Base-by-base conservation (phyloP, 352 stramenopile genomes). In the Phytopythium helicoides region DNA sequence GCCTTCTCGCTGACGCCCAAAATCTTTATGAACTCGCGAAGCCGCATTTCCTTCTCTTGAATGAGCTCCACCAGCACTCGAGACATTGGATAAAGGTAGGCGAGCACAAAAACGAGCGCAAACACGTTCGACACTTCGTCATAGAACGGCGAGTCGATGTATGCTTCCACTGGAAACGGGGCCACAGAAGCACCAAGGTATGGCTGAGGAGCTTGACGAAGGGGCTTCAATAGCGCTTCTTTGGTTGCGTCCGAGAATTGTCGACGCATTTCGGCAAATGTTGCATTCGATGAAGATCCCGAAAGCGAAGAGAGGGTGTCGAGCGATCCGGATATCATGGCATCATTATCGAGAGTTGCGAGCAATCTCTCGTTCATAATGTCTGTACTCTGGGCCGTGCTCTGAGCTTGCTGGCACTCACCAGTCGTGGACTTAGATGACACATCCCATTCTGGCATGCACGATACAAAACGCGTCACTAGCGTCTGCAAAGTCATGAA, bases 1-100 rank as follows among this genome's bases (percentile, higher is more conserved):
- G 60, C 64, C 10, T 56, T 67, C 45, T 92, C 78, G 9, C 62
- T 93, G 19, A 98, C 74, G 16, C 94, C 94, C 54, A 98, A 83
- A 39, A 86, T 81, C 60, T 92, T 92, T 66, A 98, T 93, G 37
- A 79, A 80, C 58, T 98, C 92, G 19, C 92, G 87, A 37, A 93
- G 71, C 1, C 84, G 73, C 5, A 73, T 73, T 54, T 98, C 92
- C 37, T 97, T 97, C 62, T 98, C 92, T n/a, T 73, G 58, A 19
- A 98, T 93, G 49, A 98, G 70, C 18, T 75, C 63, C 7, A 89
- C 65, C 37, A 97, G 60, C 22, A 96, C 73, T 4, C 76, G 68
- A 6, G 86, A 96, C 6, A 94, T 76, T 6, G 86, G 79, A 60
- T 92, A 94, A 34, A 97, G 52, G 58, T 95, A 97, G 15, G 86